phyloP scores from a whole-genome alignment of 495 filamentous ascomycete species.

The Tuber indicum region DNA sequence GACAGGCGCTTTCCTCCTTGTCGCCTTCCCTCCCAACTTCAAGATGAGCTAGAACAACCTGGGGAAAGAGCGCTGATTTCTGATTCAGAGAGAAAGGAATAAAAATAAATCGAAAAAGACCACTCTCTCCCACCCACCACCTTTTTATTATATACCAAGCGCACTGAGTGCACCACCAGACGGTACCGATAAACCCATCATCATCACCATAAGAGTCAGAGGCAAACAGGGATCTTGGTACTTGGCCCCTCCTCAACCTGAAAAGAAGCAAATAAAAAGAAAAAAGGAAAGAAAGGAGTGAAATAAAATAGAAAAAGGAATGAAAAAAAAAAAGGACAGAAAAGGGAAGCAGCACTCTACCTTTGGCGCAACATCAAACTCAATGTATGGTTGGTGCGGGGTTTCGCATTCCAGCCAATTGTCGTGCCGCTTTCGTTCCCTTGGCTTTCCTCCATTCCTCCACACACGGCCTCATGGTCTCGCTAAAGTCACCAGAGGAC shows the following conservation, averaged over 20 bases:
- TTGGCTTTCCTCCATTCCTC: neutral
- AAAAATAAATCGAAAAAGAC: conserved; percentile 3
- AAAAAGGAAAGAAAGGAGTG: neutral
- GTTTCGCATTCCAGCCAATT: conserved; percentile 5
- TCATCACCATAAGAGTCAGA: neutral
- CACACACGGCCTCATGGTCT: neutral
- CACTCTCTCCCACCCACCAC: neutral
- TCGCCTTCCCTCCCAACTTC: neutral
- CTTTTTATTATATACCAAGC: neutral
- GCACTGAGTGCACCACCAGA: neutral
- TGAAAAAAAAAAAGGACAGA: neutral
- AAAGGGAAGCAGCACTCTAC: neutral
- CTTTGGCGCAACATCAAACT: neutral
- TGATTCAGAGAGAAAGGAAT: neutral
- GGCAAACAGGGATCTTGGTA: neutral
- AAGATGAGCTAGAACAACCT: conserved; percentile 4
- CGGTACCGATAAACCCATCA: neutral
- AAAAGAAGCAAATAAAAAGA: neutral
- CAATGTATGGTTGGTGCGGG: neutral
- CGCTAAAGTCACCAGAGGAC: neutral
- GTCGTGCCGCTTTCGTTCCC: neutral
- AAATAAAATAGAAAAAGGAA: neutral
- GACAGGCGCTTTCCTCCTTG: conserved; percentile 3
- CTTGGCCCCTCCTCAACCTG: neutral
- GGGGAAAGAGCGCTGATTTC: conserved; percentile 1